Evolutionary conservation across 2,329 filamentous ascomycete species (phyloP), one percentile per base, ranked within the genome.

Genomic region (Botrytis medusae): DNA sequence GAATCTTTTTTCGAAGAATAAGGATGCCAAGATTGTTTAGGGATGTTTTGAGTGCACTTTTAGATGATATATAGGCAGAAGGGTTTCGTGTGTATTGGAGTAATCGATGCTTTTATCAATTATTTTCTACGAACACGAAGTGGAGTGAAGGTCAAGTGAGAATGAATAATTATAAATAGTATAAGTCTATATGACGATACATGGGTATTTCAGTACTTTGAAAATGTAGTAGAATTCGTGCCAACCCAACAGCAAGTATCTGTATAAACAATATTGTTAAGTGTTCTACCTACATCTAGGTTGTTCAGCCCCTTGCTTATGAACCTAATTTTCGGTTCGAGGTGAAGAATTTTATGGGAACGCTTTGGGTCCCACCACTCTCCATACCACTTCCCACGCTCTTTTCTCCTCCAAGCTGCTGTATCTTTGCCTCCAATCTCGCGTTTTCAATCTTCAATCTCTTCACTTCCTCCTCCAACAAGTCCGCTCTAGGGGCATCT

Each of bases 1-100:
- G 20, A 69, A 69, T 32, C 65, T 69, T 12, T 69, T 69, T 37
- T 57, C 40, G 18, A 69, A 69, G 48, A 40, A 54, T 42, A 12
- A n/a, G 18, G n/a, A 37, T 42, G 20, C n/a, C 9, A 51, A 44
- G 7, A 25, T 42, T 12, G 37, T 12, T 22, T 69, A 69, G 46
- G 2, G 22, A 8, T 8, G 2, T 22, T 1, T 2, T 0, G 9
- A 12, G 25, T 5, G 8, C 25, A 18, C 0, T 20, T 6, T 32
- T 3, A 2, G 1, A 18, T 29, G 14, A 4, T 29, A 18, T 32
- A 10, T 25, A 32, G 34, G 20, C 29, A 67, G 46, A 18, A 7
- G 25, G 8, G n/a, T 32, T 42, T 32, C 25, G 4, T 12, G 2
- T 22, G 10, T 37, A 44, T 57, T 57, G 37, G n/a, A 34, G 37